Percentiles rank a stretch among this genome's conserved stretches.
These are phyloP conservation scores for Leptodermis oblonga DNA, from an alignment of 257 asterid species.

Conservation along the genomic window DNA sequence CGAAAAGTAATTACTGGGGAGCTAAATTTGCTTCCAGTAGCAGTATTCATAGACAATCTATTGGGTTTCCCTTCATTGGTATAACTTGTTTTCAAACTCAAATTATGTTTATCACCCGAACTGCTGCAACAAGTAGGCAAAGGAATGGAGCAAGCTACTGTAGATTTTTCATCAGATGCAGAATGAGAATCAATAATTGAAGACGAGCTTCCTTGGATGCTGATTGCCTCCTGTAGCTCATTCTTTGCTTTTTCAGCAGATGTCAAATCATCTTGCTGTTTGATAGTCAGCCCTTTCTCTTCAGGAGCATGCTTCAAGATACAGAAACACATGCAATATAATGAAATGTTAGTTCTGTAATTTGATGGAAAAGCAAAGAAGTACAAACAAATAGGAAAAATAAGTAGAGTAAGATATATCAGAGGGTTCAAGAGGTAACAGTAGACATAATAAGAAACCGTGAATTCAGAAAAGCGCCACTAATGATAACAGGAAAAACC, in stretches of 20 bases:
- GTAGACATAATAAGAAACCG: neutral
- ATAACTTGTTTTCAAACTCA: conserved; percentile 20
- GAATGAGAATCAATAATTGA: conserved; percentile 16
- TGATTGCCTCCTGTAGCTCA: conserved; percentile 17
- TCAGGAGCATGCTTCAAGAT: conserved; percentile 27
- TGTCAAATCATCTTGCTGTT: conserved; percentile 19
- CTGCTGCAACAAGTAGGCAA: conserved; percentile 21
- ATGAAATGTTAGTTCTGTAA: neutral
- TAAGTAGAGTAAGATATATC: neutral
- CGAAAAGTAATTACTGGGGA: conserved; percentile 43
- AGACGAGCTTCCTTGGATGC: conserved; percentile 13
- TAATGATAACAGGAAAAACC: neutral
- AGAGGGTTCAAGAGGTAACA: neutral
- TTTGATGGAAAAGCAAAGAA: neutral
- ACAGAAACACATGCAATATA: conserved; percentile 12
- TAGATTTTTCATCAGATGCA: conserved; percentile 26
- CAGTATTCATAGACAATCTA: conserved; percentile 16
- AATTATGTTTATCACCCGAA: conserved; percentile 18
- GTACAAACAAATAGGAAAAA: neutral
- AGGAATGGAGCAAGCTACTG: conserved; percentile 10
- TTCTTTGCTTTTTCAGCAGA: conserved; percentile 18
- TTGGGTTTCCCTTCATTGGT: conserved; percentile 19
- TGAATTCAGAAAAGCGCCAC: neutral
- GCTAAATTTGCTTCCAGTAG: conserved; percentile 27
- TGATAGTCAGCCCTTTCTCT: conserved; percentile 24